Conservation (phyloP, 2,329 filamentous ascomycete genomes). For the Penicillium glabrum region DNA sequence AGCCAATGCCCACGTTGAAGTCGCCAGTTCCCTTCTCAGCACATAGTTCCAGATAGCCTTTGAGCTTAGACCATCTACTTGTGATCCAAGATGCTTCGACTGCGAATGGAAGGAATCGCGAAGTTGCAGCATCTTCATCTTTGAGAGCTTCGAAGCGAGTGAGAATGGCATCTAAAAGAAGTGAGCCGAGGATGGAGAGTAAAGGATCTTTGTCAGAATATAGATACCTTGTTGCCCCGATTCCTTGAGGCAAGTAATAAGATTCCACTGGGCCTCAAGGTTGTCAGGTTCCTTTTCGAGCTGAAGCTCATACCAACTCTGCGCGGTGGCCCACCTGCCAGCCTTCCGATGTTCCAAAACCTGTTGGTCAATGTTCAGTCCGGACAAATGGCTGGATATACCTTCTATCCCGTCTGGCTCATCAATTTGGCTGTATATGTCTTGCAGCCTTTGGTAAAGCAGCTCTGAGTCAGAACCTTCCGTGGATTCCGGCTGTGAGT, state of each 20-base stretch:
- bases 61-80: constrained; percentile 73
- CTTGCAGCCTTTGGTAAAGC: constrained; percentile 76
- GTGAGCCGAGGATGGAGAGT: not conserved
- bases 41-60: constrained; percentile 59
- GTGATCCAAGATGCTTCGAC: constrained; percentile 92
- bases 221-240: constrained; percentile 86
- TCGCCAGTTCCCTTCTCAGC: constrained; percentile 52
- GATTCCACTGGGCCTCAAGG: constrained; percentile 73
- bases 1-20: constrained; percentile 81
- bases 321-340: constrained; percentile 88
- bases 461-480: constrained; percentile 57
- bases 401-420: constrained; percentile 96
- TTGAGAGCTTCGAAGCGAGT: constrained; percentile 81
- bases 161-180: constrained; percentile 68
- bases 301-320: constrained; percentile 96
- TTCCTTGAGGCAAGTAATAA: constrained; percentile 86
- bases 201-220: not conserved
- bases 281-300: constrained; percentile 77
- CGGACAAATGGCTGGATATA: constrained; percentile 81
- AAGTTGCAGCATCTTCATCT: constrained; percentile 50
- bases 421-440: constrained; percentile 96
- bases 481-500: constrained; percentile 45
- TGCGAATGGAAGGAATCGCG: constrained; percentile 75
- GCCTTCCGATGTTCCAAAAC: constrained; percentile 90
- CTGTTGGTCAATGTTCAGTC: constrained; percentile 90